Percentiles rank a stretch among this genome's conserved stretches.
These are phyloP conservation scores for Clonostachys byssicola DNA, from an alignment of 2,329 filamentous ascomycete species.

Conservation along the genomic window DNA sequence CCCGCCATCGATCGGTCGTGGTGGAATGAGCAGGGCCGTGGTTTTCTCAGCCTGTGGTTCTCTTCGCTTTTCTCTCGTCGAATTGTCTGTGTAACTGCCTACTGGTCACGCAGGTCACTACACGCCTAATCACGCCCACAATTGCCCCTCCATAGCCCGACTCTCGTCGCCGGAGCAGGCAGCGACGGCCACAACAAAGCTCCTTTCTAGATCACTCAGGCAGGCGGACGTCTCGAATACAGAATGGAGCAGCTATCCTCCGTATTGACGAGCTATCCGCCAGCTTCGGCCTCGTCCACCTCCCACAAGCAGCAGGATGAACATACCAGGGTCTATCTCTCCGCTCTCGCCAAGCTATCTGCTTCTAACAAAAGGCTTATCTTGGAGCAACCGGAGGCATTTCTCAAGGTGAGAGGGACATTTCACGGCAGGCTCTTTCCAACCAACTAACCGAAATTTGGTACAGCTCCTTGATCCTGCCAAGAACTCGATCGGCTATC, in stretches of 20 bases:
- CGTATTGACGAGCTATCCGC: conserved; percentile 36
- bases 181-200: no score
- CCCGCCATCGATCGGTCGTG: no score
- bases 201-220: no score
- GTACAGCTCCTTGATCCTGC: conserved; percentile 39
- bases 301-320: conserved; percentile 29
- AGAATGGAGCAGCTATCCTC: conserved; percentile 19
- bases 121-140: no score
- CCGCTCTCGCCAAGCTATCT: conserved; percentile 27
- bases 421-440: background rate
- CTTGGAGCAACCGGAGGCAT: conserved; percentile 20
- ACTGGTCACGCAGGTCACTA: no score
- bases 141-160: no score
- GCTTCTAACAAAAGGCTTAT: conserved; percentile 21
- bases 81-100: no score
- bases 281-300: conserved; percentile 16
- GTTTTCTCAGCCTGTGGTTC: no score
- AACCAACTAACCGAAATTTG: conserved; percentile 1
- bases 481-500: conserved; percentile 45
- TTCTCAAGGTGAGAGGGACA: conserved; percentile 31
- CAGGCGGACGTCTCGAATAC: background rate
- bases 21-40: no score
- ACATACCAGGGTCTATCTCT: conserved; percentile 28
- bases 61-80: no score
- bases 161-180: no score